These are phyloP conservation scores for Camellia sinensis DNA, from an alignment of 148 eudicot genomes.

Conservation along the genomic window DNA sequence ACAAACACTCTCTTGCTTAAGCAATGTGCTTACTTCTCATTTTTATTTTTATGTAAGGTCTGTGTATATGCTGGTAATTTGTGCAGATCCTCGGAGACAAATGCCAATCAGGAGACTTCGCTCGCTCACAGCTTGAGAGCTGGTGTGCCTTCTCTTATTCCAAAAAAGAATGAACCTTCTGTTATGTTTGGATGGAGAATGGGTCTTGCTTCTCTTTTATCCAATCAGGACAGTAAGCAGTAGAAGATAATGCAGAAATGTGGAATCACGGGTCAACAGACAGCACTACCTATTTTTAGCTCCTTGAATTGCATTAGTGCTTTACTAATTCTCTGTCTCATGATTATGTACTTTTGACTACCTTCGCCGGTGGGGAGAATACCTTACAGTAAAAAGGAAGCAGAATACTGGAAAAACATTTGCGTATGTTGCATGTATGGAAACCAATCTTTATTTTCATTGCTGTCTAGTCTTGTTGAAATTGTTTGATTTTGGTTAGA, in stretches of 20 bases:
- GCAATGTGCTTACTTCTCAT: not conserved
- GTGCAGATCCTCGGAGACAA: conserved; percentile 35
- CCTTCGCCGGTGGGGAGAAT: not conserved
- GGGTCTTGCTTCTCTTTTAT: conserved; percentile 59
- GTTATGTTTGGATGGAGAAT: conserved; percentile 55
- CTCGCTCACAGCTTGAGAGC: conserved; percentile 21
- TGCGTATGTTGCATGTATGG: not conserved
- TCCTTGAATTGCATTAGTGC: not conserved
- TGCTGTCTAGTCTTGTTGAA: not conserved
- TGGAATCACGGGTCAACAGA: not conserved
- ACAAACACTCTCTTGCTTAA: not conserved
- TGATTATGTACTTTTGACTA: not conserved
- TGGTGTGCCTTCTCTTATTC: conserved; percentile 40
- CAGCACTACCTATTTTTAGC: not conserved
- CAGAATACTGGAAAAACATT: not conserved
- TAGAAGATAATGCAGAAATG: conserved; percentile 1
- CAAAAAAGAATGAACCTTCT: conserved; percentile 36
- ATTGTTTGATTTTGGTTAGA: too few relatives aligned
- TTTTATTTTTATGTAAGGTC: too few relatives aligned
- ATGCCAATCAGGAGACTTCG: conserved; percentile 31
- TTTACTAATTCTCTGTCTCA: not conserved
- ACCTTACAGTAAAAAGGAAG: not conserved
- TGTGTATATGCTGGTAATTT: not conserved
- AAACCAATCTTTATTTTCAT: not conserved
- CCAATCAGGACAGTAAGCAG: conserved; percentile 30